Percentiles rank a stretch among this genome's conserved stretches.
These are phyloP conservation scores for Cytospora paraplurivora DNA, from an alignment of 2,329 filamentous ascomycete species.

Conservation along the genomic window DNA sequence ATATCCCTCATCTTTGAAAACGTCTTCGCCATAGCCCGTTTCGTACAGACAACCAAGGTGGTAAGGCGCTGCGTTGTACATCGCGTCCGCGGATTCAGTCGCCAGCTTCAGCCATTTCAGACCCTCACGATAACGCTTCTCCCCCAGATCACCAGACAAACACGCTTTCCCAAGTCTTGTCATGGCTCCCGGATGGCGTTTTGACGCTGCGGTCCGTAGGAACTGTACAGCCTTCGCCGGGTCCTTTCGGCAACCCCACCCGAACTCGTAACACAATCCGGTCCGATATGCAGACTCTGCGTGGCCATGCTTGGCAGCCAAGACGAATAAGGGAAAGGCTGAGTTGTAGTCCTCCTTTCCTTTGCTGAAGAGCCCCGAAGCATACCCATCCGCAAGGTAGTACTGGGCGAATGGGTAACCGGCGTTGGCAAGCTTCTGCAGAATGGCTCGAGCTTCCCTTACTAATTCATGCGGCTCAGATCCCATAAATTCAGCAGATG, in stretches of 20 bases:
- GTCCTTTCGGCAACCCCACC: conserved; percentile 92
- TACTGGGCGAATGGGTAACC: conserved; percentile 98
- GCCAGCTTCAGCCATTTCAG: conserved; percentile 96
- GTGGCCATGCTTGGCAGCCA: conserved; percentile 95
- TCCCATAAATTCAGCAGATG: conserved; percentile 48
- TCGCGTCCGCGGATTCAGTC: conserved; percentile 81
- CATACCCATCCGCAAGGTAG: conserved; percentile 92
- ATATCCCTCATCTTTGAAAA: conserved; percentile 88
- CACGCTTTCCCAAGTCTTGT: conserved; percentile 89
- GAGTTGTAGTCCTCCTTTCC: conserved; percentile 89
- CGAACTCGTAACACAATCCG: conserved; percentile 95
- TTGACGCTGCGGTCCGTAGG: conserved; percentile 84
- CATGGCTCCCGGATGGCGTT: conserved; percentile 94
- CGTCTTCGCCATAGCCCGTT: conserved; percentile 88
- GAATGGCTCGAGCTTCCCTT: conserved; percentile 83
- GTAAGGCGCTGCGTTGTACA: conserved; percentile 92
- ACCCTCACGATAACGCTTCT: conserved; percentile 84
- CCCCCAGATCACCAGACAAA: conserved; percentile 83
- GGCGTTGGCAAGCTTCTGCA: conserved; percentile 81
- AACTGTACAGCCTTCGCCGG: conserved; percentile 92
- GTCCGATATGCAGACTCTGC: conserved; percentile 94
- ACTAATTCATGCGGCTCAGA: conserved; percentile 69
- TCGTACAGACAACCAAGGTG: conserved; percentile 89
- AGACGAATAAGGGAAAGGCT: conserved; percentile 88
- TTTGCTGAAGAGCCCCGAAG: conserved; percentile 93